Evolutionary conservation across 2,329 filamentous ascomycete genomes (phyloP).

Genomic region (Exserohilum rostratum): DNA sequence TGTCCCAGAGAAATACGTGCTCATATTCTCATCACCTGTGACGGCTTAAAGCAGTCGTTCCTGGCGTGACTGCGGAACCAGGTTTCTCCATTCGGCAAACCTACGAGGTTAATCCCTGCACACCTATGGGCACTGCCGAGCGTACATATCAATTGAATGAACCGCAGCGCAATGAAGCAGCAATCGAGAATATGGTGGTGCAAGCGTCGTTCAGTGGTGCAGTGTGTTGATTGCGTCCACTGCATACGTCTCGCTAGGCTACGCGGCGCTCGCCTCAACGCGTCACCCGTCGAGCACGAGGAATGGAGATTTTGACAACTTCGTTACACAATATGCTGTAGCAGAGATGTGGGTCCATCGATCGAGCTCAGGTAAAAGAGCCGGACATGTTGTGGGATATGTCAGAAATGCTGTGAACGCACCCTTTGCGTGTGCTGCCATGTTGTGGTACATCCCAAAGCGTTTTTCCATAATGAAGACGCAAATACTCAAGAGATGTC

Average conservation of each 20-base stretch:
- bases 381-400: conserved; percentile 8
- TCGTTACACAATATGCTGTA: conserved; percentile 24
- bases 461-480: background rate
- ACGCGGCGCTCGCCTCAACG: conserved; percentile 4
- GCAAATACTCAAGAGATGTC: background rate
- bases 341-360: background rate
- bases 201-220: conserved; percentile 3
- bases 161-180: background rate
- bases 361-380: conserved; percentile 3
- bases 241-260: conserved; percentile 2
- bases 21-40: conserved; percentile 15
- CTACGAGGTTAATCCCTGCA: conserved; percentile 8
- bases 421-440: conserved; percentile 1
- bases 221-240: conserved; percentile 1
- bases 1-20: conserved; percentile 6
- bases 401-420: conserved; percentile 1
- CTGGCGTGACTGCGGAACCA: conserved; percentile 11
- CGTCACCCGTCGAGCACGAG: conserved; percentile 16
- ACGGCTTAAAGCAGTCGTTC: conserved; percentile 14
- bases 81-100: conserved; percentile 7
- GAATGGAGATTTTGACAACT: conserved; percentile 34
- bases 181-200: conserved; percentile 4
- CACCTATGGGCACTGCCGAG: conserved; percentile 1
- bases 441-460: conserved; percentile 5
- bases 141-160: background rate